These are phyloP conservation scores for Cordyceps tenuipes DNA, from an alignment of 2,329 filamentous ascomycete species.

Conservation along the genomic window DNA sequence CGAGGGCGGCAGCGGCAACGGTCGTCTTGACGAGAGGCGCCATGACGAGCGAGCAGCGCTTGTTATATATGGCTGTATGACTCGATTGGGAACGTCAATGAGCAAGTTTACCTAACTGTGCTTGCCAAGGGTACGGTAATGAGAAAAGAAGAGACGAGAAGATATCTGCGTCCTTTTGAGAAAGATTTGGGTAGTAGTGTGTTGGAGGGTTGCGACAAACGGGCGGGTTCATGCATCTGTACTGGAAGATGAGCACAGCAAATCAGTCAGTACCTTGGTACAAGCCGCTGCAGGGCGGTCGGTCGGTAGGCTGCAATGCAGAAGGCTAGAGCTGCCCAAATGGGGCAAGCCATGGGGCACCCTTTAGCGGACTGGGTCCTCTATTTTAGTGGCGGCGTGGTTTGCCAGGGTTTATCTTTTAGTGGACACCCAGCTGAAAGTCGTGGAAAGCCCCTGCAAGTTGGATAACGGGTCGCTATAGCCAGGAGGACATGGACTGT, in stretches of 20 bases:
- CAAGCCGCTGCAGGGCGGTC: neutral
- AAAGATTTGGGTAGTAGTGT: neutral
- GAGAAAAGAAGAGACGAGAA: neutral
- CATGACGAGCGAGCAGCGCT: constrained; percentile 2
- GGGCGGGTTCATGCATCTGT: neutral
- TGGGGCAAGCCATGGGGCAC: neutral
- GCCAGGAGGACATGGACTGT: neutral
- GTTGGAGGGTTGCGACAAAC: neutral
- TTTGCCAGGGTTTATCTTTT: neutral
- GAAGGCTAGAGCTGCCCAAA: constrained; percentile 6
- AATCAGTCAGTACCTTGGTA: neutral
- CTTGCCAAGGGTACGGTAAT: neutral
- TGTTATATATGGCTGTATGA: neutral
- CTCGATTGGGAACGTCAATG: neutral
- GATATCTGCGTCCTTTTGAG: constrained; percentile 9
- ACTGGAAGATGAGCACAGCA: neutral
- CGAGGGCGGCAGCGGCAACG: constrained; percentile 11
- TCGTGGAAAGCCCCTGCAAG: neutral
- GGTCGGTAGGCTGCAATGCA: neutral
- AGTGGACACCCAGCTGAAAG: neutral
- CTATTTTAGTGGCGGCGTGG: neutral
- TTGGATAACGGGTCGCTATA: neutral
- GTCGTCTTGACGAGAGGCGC: constrained; percentile 2
- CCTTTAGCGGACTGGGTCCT: neutral
- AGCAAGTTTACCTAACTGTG: neutral